Evolutionary conservation across 1,284 basidiomycete species (phyloP).

Genomic region (Heterobasidion parviporum): DNA sequence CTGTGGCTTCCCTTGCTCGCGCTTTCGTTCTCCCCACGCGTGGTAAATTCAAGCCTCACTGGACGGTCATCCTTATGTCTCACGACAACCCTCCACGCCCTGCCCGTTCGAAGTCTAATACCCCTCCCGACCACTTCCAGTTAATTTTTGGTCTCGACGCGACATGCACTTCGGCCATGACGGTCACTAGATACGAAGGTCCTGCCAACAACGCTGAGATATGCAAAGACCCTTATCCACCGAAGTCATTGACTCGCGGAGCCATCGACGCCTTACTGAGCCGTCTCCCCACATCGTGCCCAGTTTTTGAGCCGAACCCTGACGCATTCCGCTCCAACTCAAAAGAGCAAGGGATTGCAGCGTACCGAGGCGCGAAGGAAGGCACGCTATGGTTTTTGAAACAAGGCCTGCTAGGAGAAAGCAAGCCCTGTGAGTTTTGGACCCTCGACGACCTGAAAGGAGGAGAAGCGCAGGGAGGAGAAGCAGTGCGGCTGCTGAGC

Average conservation of each 20-base stretch:
- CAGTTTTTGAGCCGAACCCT: constrained; percentile 40
- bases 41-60: constrained; percentile 57
- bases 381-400: constrained; percentile 67
- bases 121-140: constrained; percentile 29
- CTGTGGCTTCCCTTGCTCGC: constrained; percentile 37
- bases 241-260: constrained; percentile 40
- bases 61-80: constrained; percentile 51
- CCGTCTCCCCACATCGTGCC: constrained; percentile 28
- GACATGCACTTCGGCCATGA: constrained; percentile 28
- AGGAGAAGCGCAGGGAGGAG: constrained; percentile 15
- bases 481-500: constrained; percentile 53
- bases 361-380: constrained; percentile 59
- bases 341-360: constrained; percentile 51
- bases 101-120: constrained; percentile 20
- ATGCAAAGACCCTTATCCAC: constrained; percentile 13
- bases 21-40: constrained; percentile 61
- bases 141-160: constrained; percentile 62
- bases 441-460: constrained; percentile 41
- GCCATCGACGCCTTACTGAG: constrained; percentile 44
- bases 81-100: constrained; percentile 30
- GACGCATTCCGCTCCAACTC: constrained; percentile 35
- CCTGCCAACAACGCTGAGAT: not conserved
- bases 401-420: constrained; percentile 63
- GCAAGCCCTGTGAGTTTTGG: constrained; percentile 71
- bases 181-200: constrained; percentile 29